phyloP scores from a whole-genome alignment of 306 rosid species.

The Citrullus amarus region DNA sequence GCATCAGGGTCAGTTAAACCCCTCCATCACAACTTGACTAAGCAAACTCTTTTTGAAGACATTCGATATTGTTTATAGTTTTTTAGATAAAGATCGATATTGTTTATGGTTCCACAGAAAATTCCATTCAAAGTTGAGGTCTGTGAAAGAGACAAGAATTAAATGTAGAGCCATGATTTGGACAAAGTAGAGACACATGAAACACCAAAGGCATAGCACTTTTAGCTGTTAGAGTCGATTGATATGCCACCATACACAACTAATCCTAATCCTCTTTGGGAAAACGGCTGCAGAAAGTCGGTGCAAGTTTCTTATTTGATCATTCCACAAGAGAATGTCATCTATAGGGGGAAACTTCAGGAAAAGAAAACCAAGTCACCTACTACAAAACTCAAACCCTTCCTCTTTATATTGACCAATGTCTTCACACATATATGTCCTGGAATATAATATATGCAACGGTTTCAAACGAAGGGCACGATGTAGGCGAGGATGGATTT shows the following conservation, averaged over 20 bases:
- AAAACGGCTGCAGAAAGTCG: neutral
- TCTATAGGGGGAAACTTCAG: neutral
- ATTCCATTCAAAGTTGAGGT: neutral
- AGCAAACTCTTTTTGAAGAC: neutral
- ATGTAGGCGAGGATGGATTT: neutral
- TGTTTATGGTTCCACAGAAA: neutral
- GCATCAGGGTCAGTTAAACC: neutral
- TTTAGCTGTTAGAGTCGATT: neutral
- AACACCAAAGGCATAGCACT: neutral
- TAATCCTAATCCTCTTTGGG: neutral
- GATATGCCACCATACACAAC: neutral
- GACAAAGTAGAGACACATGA: neutral
- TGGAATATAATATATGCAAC: neutral
- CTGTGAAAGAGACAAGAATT: neutral
- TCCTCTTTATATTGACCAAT: constrained; percentile 4
- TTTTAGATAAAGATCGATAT: too few relatives aligned
- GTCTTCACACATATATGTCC: neutral
- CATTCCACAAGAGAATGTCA: neutral
- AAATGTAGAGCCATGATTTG: neutral
- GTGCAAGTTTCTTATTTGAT: neutral
- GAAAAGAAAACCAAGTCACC: neutral
- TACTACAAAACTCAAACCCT: constrained; percentile 2
- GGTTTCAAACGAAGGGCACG: neutral
- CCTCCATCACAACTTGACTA: neutral
- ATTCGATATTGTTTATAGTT: neutral